Conservation (phyloP, 2,329 filamentous ascomycete genomes). For the Xylaria multiplex region DNA sequence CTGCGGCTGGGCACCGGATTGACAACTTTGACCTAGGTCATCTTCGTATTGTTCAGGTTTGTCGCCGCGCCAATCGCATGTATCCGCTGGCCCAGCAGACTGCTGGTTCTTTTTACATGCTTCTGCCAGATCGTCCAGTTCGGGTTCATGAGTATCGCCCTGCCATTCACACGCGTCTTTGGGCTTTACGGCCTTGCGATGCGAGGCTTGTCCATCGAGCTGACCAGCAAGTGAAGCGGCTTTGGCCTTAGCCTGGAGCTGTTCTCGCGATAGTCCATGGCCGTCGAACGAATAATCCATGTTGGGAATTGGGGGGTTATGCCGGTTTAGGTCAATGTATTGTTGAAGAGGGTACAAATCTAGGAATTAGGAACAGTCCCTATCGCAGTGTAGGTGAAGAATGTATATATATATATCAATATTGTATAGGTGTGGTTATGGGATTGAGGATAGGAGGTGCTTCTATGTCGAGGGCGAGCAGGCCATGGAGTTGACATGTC, state of each 20-base stretch:
- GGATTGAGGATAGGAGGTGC: slow-evolving; percentile 15
- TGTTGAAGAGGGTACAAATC: background rate
- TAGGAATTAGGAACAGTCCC: slow-evolving; percentile 1
- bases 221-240: slow-evolving; percentile 27
- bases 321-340: background rate
- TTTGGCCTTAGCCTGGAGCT: slow-evolving; percentile 29
- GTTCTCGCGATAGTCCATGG: slow-evolving; percentile 27
- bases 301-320: background rate
- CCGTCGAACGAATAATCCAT: slow-evolving; percentile 33
- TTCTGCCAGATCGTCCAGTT: slow-evolving; percentile 44
- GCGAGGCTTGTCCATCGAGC: slow-evolving; percentile 25
- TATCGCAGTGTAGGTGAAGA: slow-evolving; percentile 6
- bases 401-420: slow-evolving; percentile 18
- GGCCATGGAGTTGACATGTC: slow-evolving; percentile 8
- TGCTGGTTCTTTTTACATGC: slow-evolving; percentile 25
- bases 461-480: slow-evolving; percentile 3
- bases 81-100: slow-evolving; percentile 13
- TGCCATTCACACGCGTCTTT: slow-evolving; percentile 42
- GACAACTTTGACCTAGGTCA: slow-evolving; percentile 19
- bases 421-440: slow-evolving; percentile 28
- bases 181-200: background rate
- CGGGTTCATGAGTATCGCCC: slow-evolving; percentile 43
- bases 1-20: slow-evolving; percentile 7
- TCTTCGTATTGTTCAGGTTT: slow-evolving; percentile 31
- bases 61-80: slow-evolving; percentile 37